Evolutionary conservation across 2,329 filamentous ascomycete species (phyloP).

Genomic region (Ophiostoma sp.): DNA sequence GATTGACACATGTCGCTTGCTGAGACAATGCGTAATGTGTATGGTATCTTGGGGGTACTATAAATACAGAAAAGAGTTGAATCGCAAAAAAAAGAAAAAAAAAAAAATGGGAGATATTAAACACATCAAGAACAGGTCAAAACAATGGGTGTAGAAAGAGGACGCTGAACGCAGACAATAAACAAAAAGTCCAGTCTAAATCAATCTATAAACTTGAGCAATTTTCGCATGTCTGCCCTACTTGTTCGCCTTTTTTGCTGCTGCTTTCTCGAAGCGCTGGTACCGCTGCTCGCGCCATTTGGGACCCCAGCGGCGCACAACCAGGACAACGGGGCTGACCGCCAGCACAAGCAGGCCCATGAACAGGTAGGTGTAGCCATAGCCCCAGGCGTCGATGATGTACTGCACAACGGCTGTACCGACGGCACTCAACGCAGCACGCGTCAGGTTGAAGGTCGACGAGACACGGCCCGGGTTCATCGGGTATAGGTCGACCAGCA

Average conservation of each 20-base stretch:
- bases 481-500: slow-evolving; percentile 48
- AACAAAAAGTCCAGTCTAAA: background rate
- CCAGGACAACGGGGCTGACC: slow-evolving; percentile 34
- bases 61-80: background rate
- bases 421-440: slow-evolving; percentile 43
- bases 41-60: background rate
- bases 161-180: background rate
- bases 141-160: background rate
- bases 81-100: background rate
- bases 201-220: no score
- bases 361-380: slow-evolving; percentile 42
- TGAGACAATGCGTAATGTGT: background rate
- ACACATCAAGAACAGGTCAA: background rate
- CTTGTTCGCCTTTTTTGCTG: slow-evolving; percentile 1
- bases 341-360: slow-evolving; percentile 37
- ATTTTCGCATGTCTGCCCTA: background rate
- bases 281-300: slow-evolving; percentile 39
- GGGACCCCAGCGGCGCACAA: slow-evolving; percentile 39
- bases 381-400: slow-evolving; percentile 45
- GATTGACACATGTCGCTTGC: background rate
- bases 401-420: slow-evolving; percentile 44
- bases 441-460: slow-evolving; percentile 45
- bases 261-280: slow-evolving; percentile 29
- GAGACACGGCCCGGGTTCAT: slow-evolving; percentile 44
- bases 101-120: background rate